Evolutionary conservation across 129 eudicot species (phyloP).

Genomic region (Pulicaria dysenterica): DNA sequence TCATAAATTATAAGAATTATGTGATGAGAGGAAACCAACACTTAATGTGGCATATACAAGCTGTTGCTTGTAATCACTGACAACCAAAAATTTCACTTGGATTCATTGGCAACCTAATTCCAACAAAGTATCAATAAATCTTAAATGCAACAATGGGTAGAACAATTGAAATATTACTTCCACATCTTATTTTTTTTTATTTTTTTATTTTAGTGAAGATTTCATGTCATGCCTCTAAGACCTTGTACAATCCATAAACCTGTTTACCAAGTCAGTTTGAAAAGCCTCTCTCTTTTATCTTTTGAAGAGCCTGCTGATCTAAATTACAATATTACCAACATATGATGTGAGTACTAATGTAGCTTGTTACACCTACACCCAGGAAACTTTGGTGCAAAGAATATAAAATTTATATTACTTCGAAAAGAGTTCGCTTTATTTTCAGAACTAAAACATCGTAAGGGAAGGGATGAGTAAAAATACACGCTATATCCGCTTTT

Average conservation of each 20-base stretch:
- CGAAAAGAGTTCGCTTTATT: not conserved
- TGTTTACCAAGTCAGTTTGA: not conserved
- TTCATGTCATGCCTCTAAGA: not conserved
- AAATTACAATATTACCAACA: slow-evolving; percentile 3
- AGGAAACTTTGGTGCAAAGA: not conserved
- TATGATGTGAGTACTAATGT: not conserved
- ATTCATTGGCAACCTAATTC: not conserved
- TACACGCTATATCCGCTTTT: no score
- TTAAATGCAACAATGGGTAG: slow-evolving; percentile 6
- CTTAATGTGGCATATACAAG: not conserved
- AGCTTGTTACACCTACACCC: not conserved
- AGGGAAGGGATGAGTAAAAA: slow-evolving; percentile 5
- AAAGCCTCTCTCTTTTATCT: slow-evolving; percentile 6
- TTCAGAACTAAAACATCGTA: slow-evolving; percentile 1
- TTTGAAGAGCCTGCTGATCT: no score
- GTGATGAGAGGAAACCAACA: not conserved
- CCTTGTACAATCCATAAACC: not conserved
- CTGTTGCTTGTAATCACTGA: slow-evolving; percentile 1
- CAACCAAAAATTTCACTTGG: not conserved
- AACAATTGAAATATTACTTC: not conserved
- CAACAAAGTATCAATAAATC: not conserved
- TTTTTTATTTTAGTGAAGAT: not conserved
- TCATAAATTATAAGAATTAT: not conserved
- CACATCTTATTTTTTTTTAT: no score
- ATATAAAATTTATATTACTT: not conserved